A percentile compares a stretch with the other conserved stretches of the same genome.
These are phyloP conservation scores for Neurospora tetrasperma DNA, from an alignment of 495 filamentous ascomycete genomes.

Conservation along the genomic window DNA sequence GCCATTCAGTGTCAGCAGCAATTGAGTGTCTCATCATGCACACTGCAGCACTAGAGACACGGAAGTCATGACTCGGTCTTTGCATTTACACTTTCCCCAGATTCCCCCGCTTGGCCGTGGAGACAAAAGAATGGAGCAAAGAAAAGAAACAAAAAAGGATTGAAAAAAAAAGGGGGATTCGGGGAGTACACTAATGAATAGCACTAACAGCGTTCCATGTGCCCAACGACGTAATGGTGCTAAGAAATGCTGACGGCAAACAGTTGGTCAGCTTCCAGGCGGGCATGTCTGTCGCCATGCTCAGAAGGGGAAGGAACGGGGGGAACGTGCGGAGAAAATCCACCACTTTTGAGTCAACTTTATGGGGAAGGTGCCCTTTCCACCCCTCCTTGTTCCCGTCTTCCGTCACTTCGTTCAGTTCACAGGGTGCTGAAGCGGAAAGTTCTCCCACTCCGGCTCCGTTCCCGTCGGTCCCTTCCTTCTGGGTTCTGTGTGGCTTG, in stretches of 20 bases:
- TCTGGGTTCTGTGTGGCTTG: background rate
- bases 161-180: background rate
- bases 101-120: background rate
- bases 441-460: background rate
- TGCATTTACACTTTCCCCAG: background rate
- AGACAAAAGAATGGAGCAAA: background rate
- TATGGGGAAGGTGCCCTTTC: background rate
- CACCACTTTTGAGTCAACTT: background rate
- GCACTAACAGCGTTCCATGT: background rate
- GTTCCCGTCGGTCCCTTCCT: background rate
- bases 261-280: background rate
- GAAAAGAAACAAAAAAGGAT: background rate
- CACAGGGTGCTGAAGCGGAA: background rate
- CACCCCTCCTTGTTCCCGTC: background rate
- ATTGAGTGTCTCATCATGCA: background rate
- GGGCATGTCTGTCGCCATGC: background rate
- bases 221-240: background rate
- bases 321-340: background rate
- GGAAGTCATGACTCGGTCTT: background rate
- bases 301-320: background rate
- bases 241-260: background rate
- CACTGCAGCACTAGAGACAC: background rate
- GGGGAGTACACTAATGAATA: background rate
- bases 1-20: background rate
- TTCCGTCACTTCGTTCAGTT: background rate